Percentiles rank a stretch among this genome's conserved stretches.
Conservation (phyloP, 305 asterid species). For the Rubia tinctorum region DNA sequence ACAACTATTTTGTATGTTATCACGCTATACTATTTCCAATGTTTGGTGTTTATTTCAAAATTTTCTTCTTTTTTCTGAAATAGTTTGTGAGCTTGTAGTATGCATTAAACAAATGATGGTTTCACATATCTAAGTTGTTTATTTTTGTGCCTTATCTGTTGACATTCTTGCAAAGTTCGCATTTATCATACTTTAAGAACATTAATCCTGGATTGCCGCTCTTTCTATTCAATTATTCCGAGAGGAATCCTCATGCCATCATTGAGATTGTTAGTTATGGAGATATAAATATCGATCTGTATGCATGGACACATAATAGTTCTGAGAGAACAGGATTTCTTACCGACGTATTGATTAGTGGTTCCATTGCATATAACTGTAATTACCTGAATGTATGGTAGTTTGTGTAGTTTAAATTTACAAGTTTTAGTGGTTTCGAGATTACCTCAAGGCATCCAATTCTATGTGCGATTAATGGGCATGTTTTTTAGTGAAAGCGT, state of each 20-base stretch:
- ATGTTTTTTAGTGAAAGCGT: too few species aligned
- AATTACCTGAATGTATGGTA: background rate
- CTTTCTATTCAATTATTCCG: conserved; percentile 70
- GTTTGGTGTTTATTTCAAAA: background rate
- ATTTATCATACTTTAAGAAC: conserved; percentile 61
- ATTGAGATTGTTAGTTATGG: conserved; percentile 85
- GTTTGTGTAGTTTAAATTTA: background rate
- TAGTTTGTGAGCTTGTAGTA: too few species aligned
- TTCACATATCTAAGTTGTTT: too few species aligned
- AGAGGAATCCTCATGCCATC: conserved; percentile 61
- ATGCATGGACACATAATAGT: too few species aligned
- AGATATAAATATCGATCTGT: conserved; percentile 37
- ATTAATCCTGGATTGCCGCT: conserved; percentile 76
- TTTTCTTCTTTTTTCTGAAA: too few species aligned
- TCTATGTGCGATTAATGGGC: too few species aligned
- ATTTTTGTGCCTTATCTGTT: conserved; percentile 15
- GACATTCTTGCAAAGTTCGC: conserved; percentile 67
- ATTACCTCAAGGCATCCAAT: conserved; percentile 13
- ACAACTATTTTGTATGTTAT: conserved; percentile 30
- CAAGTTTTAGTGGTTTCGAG: background rate
- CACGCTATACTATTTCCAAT: too few species aligned
- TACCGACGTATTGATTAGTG: conserved; percentile 61
- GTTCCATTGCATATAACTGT: too few species aligned
- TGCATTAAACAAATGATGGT: too few species aligned
- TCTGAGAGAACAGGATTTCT: conserved; percentile 47